Evolutionary conservation across 1,139 yeast species (phyloP), one percentile per base, ranked within the genome.

Genomic region (Kodamaea arcana): DNA sequence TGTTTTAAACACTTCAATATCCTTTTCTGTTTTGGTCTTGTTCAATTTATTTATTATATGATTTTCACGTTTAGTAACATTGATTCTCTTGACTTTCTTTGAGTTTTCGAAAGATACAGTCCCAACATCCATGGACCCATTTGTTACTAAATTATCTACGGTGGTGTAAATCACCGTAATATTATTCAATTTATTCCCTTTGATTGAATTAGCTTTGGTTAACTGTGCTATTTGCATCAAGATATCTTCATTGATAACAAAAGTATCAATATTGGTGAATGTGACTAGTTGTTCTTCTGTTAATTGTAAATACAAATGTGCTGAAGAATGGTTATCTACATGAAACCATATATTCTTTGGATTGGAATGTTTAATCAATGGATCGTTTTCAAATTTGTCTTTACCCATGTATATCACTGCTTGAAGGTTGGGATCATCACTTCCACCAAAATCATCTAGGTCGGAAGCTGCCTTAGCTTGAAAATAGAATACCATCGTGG

Each of bases 281-380:
- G 51, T 46, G 14, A 50, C 52, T 29, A 51, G 48, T 27, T 69
- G 75, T 15, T 69, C 69, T 12, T 63, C 67, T 2, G 60, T 58
- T 24, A 83, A 58, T 36, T 86, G 75, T 22, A 84, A 58, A 48
- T 86, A 86, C n/a, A 86, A 71, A 54, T 86, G 95, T 0, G 94
- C 94, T 29, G 90, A 81, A 9, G 90, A 80, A 35, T 79, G 68
- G 46, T 82, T 83, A 48, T 84, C 94, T 7, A 82, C 90, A 55
- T 85, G 95, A 51, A 86, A 85, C 94, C 95, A 86, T 7, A 83
- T 63, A 51, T 83, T 84, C 40, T 74, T 76, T 12, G 80, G 80
- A 45, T 76, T 71, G 0, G 92, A 87, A 50, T 78, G 72, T 50
- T 78, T 79, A 39, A 86, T 81, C 39, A 86, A 60, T 17, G 78